These are phyloP conservation scores for Begonia fuchsioides DNA, from an alignment of 306 rosid species.

Conservation along the genomic window DNA sequence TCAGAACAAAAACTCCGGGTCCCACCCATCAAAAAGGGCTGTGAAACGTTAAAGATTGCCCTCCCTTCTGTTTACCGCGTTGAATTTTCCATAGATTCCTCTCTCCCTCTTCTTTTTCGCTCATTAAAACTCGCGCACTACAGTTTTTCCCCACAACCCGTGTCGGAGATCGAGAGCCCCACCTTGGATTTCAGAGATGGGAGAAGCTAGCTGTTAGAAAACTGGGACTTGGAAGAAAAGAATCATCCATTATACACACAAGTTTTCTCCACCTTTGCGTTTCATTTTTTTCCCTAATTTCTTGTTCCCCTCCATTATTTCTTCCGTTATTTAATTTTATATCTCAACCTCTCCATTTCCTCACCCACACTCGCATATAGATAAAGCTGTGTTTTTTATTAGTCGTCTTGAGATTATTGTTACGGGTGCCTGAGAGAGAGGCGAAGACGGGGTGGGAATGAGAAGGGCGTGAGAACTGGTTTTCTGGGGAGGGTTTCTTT, in stretches of 20 bases:
- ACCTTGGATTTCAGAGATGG: constrained; percentile 8
- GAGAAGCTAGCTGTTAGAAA: constrained; percentile 9
- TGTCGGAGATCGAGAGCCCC: constrained; percentile 15
- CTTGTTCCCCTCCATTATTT: not conserved
- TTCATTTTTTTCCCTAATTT: not conserved
- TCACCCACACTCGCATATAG: not conserved
- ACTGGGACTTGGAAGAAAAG: constrained; percentile 19
- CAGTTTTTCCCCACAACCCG: not conserved
- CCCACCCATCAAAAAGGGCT: not conserved
- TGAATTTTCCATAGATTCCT: constrained; percentile 7
- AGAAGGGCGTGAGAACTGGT: constrained; percentile 1
- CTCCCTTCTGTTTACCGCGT: constrained; percentile 9
- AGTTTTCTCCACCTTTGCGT: not conserved
- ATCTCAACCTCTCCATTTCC: constrained; percentile 7
- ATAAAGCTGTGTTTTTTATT: constrained; percentile 4
- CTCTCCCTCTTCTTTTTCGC: not conserved
- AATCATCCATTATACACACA: constrained; percentile 12
- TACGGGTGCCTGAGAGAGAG: constrained; percentile 10
- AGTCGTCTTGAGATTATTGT: constrained; percentile 1
- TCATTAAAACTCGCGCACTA: constrained; percentile 1
- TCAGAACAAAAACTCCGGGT: not conserved
- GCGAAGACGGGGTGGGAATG: constrained; percentile 5
- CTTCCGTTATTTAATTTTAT: constrained; percentile 5
- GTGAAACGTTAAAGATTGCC: not conserved
- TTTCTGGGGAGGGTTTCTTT: constrained; percentile 9